Evolutionary conservation across 345 rosid species (phyloP).

Genomic region (Trapa bicornis): DNA sequence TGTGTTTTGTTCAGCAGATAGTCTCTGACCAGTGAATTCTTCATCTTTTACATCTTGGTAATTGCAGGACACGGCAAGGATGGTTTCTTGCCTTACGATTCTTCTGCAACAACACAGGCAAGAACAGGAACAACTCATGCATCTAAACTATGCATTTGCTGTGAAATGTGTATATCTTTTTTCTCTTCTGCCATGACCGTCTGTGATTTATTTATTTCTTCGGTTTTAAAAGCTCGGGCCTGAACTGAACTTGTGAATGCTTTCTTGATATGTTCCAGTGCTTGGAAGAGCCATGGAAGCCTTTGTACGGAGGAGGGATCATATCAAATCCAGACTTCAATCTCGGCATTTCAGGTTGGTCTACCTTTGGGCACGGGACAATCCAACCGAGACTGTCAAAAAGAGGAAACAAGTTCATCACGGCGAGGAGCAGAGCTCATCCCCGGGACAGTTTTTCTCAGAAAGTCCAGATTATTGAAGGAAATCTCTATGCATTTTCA

Average conservation of each 20-base stretch:
- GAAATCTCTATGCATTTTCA: constrained; percentile 48
- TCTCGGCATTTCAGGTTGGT: constrained; percentile 32
- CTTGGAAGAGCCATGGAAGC: constrained; percentile 33
- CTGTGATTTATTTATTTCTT: too few relatives aligned
- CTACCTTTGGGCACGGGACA: constrained; percentile 19
- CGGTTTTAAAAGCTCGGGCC: too few relatives aligned
- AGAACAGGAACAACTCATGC: neutral
- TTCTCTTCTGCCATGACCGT: neutral
- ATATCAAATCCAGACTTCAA: constrained; percentile 32
- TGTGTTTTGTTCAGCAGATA: neutral
- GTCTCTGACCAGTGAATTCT: neutral
- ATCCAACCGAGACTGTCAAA: constrained; percentile 17
- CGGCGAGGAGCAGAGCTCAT: constrained; percentile 16
- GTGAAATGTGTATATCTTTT: neutral
- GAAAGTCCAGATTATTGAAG: constrained; percentile 28
- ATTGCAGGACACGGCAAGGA: neutral
- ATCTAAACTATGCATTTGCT: neutral
- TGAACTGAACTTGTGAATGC: too few relatives aligned
- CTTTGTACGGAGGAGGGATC: constrained; percentile 45
- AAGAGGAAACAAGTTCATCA: constrained; percentile 22
- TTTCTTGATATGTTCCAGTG: constrained; percentile 29
- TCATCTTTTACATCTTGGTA: neutral
- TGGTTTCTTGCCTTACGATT: constrained; percentile 2
- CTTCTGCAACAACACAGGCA: constrained; percentile 10
- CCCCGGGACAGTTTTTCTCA: constrained; percentile 30